Evolutionary conservation across 1,284 basidiomycete species (phyloP).

Genomic region (Phylloboletellus chloephorus): DNA sequence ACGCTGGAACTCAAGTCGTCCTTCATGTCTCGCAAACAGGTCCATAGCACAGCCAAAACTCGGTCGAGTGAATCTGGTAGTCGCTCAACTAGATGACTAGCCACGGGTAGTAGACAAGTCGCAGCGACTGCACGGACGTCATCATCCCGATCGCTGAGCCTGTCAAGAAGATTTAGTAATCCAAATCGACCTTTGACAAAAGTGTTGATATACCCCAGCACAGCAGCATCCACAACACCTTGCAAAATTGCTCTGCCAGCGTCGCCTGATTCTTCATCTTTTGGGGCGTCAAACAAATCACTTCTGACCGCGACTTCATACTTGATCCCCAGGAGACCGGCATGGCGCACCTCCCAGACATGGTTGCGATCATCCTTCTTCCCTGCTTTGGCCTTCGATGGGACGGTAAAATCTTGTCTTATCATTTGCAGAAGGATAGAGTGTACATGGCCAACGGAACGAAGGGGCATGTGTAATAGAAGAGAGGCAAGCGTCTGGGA

Average conservation of each 20-base stretch:
- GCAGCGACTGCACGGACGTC: conserved; percentile 97
- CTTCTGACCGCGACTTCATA: conserved; percentile 93
- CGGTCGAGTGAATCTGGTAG: conserved; percentile 69
- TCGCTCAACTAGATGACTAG: conserved; percentile 71
- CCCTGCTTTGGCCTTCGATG: conserved; percentile 37
- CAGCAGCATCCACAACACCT: conserved; percentile 82
- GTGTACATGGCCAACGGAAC: conserved; percentile 78
- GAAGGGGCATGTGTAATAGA: conserved; percentile 78
- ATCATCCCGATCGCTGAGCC: conserved; percentile 88
- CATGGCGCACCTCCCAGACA: conserved; percentile 97
- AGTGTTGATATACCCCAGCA: conserved; percentile 66
- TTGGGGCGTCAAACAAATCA: conserved; percentile 63
- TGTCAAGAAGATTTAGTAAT: conserved; percentile 31
- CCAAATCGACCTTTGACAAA: conserved; percentile 1
- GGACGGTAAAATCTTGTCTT: conserved; percentile 67
- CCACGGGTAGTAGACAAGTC: conserved; percentile 84
- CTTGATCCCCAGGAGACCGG: conserved; percentile 93
- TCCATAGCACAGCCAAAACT: conserved; percentile 86
- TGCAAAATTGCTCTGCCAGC: conserved; percentile 53
- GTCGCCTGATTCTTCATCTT: conserved; percentile 33
- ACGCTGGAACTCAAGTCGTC: conserved; percentile 97
- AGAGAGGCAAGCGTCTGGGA: conserved; percentile 92
- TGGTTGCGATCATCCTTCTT: conserved; percentile 52
- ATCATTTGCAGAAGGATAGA: conserved; percentile 90
- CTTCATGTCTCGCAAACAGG: conserved; percentile 87